Evolutionary conservation across 164 flowering plant genomes (phyloP).

Genomic region (Magnolia kwangsiensis): DNA sequence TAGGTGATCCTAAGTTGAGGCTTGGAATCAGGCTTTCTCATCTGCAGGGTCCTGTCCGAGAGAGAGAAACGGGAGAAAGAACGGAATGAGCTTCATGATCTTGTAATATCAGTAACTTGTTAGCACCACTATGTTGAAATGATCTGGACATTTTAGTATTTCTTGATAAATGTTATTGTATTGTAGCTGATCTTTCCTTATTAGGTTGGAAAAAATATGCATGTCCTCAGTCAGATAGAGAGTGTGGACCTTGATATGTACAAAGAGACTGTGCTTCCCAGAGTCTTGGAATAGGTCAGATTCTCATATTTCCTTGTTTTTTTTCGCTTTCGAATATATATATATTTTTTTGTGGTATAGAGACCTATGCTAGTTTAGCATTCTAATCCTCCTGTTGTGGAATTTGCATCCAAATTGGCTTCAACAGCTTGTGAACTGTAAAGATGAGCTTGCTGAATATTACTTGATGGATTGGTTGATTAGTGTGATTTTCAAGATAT

Average conservation of each 20-base stretch:
- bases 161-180: slow-evolving; percentile 4
- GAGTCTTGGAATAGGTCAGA: slow-evolving; percentile 87
- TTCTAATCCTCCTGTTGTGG: slow-evolving; percentile 7
- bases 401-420: slow-evolving; percentile 10
- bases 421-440: slow-evolving; percentile 88
- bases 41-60: slow-evolving; percentile 98
- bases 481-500: no score
- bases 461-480: slow-evolving; percentile 69
- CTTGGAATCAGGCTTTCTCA: slow-evolving; percentile 84
- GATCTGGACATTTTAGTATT: slow-evolving; percentile 4
- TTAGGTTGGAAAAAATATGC: slow-evolving; percentile 97
- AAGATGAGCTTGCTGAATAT: slow-evolving; percentile 92
- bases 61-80: slow-evolving; percentile 92
- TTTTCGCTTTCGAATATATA: background rate
- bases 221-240: slow-evolving; percentile 95
- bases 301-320: background rate
- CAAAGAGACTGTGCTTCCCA: slow-evolving; percentile 89
- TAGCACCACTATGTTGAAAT: slow-evolving; percentile 11
- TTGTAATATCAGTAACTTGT: slow-evolving; percentile 55
- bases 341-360: background rate
- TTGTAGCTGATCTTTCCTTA: slow-evolving; percentile 19
- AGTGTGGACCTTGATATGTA: slow-evolving; percentile 96
- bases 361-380: slow-evolving; percentile 3
- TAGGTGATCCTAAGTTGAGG: slow-evolving; percentile 90
- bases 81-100: slow-evolving; percentile 98